phyloP scores from a whole-genome alignment of 352 stramenopile genomes.

The Stramenopiles sp. region DNA sequence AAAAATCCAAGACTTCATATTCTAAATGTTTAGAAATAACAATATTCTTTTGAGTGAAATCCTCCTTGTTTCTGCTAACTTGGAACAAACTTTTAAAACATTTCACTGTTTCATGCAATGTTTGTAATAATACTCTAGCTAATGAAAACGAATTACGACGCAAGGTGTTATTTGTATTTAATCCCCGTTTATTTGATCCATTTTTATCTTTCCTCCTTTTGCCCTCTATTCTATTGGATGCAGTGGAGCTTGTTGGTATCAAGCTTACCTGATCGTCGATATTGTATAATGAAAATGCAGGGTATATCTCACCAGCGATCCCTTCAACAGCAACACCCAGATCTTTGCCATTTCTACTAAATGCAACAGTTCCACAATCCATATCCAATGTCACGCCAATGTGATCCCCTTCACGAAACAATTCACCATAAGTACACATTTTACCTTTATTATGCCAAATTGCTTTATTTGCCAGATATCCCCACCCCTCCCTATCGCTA shows the following conservation, averaged over 20 bases:
- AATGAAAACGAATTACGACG: conserved; percentile 27
- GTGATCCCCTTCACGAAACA: conserved; percentile 63
- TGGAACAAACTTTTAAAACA: neutral
- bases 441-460: conserved; percentile 71
- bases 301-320: conserved; percentile 31
- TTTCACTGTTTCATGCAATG: conserved; percentile 7
- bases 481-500: conserved; percentile 57
- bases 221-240: neutral
- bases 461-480: conserved; percentile 65
- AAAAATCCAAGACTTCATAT: neutral
- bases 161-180: too few species aligned
- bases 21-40: neutral
- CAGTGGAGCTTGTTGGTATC: conserved; percentile 21
- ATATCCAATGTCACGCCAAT: conserved; percentile 59
- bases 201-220: too few species aligned
- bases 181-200: neutral
- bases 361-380: conserved; percentile 45
- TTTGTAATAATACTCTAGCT: conserved; percentile 21
- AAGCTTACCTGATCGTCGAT: conserved; percentile 60
- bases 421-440: conserved; percentile 57
- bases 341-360: conserved; percentile 54
- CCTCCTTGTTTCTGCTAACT: neutral
- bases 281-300: conserved; percentile 70
- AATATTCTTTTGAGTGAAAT: too few species aligned
- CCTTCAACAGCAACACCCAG: conserved; percentile 52